These are phyloP conservation scores for Aspergillus coremiiformis DNA, from an alignment of 495 filamentous ascomycete species.

Conservation along the genomic window DNA sequence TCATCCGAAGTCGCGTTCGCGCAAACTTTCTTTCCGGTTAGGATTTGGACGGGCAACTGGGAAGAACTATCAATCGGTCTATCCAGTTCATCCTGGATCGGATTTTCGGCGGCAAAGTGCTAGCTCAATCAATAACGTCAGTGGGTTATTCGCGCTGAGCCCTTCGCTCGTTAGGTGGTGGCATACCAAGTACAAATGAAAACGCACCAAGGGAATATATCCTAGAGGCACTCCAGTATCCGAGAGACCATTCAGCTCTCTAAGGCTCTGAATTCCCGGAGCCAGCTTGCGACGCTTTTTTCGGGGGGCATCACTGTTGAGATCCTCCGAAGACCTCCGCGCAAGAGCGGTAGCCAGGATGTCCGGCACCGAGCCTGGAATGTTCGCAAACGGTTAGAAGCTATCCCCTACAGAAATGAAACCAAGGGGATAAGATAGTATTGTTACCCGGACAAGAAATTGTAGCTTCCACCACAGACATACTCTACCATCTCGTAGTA, in stretches of 20 bases:
- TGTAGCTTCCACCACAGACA: slow-evolving; percentile 22
- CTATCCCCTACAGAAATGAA: not conserved
- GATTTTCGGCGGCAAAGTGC: slow-evolving; percentile 11
- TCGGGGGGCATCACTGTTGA: slow-evolving; percentile 14
- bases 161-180: not conserved
- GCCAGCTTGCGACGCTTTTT: slow-evolving; percentile 35
- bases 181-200: slow-evolving; percentile 29
- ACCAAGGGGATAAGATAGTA: not conserved
- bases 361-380: slow-evolving; percentile 21
- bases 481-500: slow-evolving; percentile 10
- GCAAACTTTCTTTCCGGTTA: slow-evolving; percentile 1
- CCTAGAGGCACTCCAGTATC: slow-evolving; percentile 20
- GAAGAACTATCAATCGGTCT: not conserved
- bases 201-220: slow-evolving; percentile 33
- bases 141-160: not conserved
- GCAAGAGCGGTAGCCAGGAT: slow-evolving; percentile 21
- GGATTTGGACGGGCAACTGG: slow-evolving; percentile 19
- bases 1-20: not conserved
- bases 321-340: slow-evolving; percentile 4
- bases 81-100: not conserved
- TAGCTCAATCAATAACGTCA: slow-evolving; percentile 13
- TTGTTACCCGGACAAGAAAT: slow-evolving; percentile 19
- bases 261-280: slow-evolving; percentile 16
- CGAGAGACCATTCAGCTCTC: slow-evolving; percentile 14
- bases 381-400: not conserved